Conservation (phyloP, 208 protist genomes). For the Trypanosomatidae sp. region DNA sequence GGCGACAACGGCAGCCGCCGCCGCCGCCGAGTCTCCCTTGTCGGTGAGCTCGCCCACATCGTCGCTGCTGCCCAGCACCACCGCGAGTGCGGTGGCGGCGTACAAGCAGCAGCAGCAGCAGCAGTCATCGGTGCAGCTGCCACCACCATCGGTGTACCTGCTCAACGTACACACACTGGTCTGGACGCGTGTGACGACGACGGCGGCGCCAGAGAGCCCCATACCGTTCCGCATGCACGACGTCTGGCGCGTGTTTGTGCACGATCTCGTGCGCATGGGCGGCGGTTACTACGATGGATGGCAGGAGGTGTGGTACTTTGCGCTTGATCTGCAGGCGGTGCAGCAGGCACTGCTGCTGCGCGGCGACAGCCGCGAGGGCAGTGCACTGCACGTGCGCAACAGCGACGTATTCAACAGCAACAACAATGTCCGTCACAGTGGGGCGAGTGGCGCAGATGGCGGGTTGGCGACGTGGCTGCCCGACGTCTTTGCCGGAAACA, state of each 20-base stretch:
- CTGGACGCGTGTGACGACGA: slow-evolving; percentile 57
- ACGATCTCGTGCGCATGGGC: slow-evolving; percentile 34
- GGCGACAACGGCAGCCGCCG: neutral
- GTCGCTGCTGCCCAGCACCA: too few relatives aligned
- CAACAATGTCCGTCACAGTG: neutral
- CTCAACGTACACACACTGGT: slow-evolving; percentile 53
- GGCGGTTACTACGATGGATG: slow-evolving; percentile 45
- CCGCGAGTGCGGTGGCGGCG: neutral
- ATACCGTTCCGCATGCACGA: slow-evolving; percentile 58
- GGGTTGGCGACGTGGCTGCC: too few relatives aligned
- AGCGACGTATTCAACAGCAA: neutral
- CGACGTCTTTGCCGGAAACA: too few relatives aligned
- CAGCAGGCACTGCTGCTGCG: slow-evolving; percentile 3
- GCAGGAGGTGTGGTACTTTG: slow-evolving; percentile 61
- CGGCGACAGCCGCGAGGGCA: neutral
- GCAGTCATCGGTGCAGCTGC: slow-evolving; percentile 1
- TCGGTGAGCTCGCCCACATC: neutral
- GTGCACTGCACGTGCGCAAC: too few relatives aligned
- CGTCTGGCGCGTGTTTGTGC: slow-evolving; percentile 55
- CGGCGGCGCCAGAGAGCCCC: slow-evolving; percentile 46
- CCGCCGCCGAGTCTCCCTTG: neutral
- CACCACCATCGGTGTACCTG: slow-evolving; percentile 36
- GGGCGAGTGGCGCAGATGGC: too few relatives aligned
- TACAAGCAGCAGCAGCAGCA: neutral
- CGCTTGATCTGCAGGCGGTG: slow-evolving; percentile 18